Base-by-base conservation (phyloP, 2,329 filamentous ascomycete genomes). In the Aquanectria penicillioides region DNA sequence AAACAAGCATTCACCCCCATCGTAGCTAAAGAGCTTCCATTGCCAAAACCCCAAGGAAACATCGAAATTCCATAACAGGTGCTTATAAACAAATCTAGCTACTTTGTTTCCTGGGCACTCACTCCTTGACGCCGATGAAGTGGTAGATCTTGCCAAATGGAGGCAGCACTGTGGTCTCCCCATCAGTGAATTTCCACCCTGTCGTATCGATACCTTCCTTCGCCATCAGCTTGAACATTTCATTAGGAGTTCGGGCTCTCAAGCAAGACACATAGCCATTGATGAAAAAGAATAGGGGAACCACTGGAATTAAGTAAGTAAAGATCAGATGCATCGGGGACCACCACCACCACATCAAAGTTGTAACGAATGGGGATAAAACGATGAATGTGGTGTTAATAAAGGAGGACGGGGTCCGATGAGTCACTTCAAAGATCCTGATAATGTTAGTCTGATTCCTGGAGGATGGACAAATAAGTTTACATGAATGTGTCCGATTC, bases 341-440 rank as follows among this genome's bases (percentile, higher is more conserved):
- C 62, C 61, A 65, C 56, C 63, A 65, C 61, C 63, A 67, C 65
- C 63, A 67, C 13, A 50, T 52, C 9, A 66, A 12, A 2, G 65
- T 67, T 10, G 65, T 66, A 13, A 67, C 25, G 13, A 67, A 63
- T 9, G 63, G 61, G 11, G 65, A 67, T 4, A 67, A 23, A 15
- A 67, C 58, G 44, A 67, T 59, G 11, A 67, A 66, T 0, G 63
- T 66, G 23, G 65, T 67, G 41, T 62, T 66, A 38, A 65, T 49
- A 18, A 67, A 54, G 1, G 64, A 67, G 2, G 63, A 62, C 6
- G 61, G 61, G 3, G 64, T 67, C n/a, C 64, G 52, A 9, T 67
- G 63, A 5, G 64, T 67, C 4, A 67, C 29, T 50, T 66, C 65
- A 20, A 67, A 67, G 34, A 66, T 64, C 59, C 65, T 67, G 12